Percentiles rank a stretch among this genome's conserved stretches.
These are phyloP conservation scores for Penicillium janthinellum DNA, from an alignment of 2,329 filamentous ascomycete species.

Conservation along the genomic window DNA sequence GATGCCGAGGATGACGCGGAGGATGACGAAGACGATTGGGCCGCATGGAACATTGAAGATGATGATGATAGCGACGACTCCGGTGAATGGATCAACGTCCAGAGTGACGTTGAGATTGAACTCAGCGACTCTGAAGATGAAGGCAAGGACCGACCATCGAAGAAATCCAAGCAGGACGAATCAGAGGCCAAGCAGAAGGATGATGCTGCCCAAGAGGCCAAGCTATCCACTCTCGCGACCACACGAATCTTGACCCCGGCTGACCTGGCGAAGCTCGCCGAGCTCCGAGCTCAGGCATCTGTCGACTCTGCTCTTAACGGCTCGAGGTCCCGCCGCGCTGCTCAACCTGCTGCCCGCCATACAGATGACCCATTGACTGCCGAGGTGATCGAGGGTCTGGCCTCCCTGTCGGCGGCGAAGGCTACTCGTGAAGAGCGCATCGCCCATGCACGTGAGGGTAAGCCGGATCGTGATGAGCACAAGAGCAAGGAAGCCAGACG, in stretches of 20 bases:
- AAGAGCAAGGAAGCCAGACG: slow-evolving; percentile 81
- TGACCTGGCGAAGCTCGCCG: slow-evolving; percentile 90
- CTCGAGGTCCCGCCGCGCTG: slow-evolving; percentile 48
- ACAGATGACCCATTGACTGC: slow-evolving; percentile 87
- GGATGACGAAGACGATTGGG: slow-evolving; percentile 60
- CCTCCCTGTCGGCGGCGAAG: slow-evolving; percentile 71
- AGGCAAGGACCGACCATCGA: slow-evolving; percentile 58
- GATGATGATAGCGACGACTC: slow-evolving; percentile 67
- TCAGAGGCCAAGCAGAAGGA: slow-evolving; percentile 34
- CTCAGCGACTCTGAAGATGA: slow-evolving; percentile 76
- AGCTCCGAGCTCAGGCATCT: slow-evolving; percentile 74
- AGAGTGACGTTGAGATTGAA: slow-evolving; percentile 75
- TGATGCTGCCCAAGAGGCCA: slow-evolving; percentile 38
- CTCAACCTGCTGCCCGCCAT: slow-evolving; percentile 61
- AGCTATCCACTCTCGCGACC: slow-evolving; percentile 70
- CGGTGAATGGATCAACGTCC: slow-evolving; percentile 90
- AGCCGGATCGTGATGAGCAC: slow-evolving; percentile 75
- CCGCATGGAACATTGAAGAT: slow-evolving; percentile 64
- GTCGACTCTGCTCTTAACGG: slow-evolving; percentile 64
- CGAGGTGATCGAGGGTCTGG: slow-evolving; percentile 85
- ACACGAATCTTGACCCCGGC: slow-evolving; percentile 93
- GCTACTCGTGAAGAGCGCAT: slow-evolving; percentile 86
- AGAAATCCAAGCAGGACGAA: slow-evolving; percentile 62
- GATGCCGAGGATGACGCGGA: slow-evolving; percentile 64
- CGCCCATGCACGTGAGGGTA: slow-evolving; percentile 78